phyloP scores from a whole-genome alignment of 768 basidiomycete genomes.

The Pleurotus djamor region DNA sequence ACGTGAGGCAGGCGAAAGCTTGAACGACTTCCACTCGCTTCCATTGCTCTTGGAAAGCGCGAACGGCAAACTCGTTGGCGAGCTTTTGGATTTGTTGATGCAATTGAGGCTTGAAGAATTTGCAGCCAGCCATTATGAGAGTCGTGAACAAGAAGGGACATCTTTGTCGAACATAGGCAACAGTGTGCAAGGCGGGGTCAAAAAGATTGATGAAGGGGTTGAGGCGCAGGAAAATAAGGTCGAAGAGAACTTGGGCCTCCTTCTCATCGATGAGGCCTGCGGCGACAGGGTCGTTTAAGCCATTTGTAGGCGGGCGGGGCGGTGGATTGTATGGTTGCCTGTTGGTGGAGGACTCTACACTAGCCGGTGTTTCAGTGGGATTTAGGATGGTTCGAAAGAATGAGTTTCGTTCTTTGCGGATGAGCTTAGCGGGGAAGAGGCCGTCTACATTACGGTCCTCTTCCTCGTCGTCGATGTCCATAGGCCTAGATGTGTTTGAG shows the following conservation, averaged over 20 bases:
- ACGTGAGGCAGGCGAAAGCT: constrained; percentile 84
- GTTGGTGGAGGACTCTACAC: constrained; percentile 24
- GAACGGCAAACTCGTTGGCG: constrained; percentile 70
- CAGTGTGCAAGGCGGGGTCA: constrained; percentile 83
- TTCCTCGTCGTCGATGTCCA: constrained; percentile 59
- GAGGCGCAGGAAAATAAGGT: constrained; percentile 76
- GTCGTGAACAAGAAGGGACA: constrained; percentile 86
- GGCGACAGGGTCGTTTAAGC: constrained; percentile 65
- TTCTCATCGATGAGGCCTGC: constrained; percentile 69
- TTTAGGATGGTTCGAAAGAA: constrained; percentile 87
- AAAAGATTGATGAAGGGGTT: constrained; percentile 91
- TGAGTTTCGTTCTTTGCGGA: constrained; percentile 69
- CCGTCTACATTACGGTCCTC: constrained; percentile 58
- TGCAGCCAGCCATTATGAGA: constrained; percentile 80
- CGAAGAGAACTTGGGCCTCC: constrained; percentile 72
- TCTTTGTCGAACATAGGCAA: constrained; percentile 72
- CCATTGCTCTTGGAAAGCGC: constrained; percentile 76
- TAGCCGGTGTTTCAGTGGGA: constrained; percentile 50
- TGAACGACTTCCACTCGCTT: constrained; percentile 87
- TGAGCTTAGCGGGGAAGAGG: constrained; percentile 74
- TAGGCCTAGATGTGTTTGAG: constrained; percentile 33
- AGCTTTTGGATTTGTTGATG: constrained; percentile 71
- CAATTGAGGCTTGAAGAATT: constrained; percentile 72
- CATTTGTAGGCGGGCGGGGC: constrained; percentile 31
- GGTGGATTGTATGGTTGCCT: constrained; percentile 31